phyloP scores from a whole-genome alignment of 176 grass and related monocot species.

The Avena sativa region DNA sequence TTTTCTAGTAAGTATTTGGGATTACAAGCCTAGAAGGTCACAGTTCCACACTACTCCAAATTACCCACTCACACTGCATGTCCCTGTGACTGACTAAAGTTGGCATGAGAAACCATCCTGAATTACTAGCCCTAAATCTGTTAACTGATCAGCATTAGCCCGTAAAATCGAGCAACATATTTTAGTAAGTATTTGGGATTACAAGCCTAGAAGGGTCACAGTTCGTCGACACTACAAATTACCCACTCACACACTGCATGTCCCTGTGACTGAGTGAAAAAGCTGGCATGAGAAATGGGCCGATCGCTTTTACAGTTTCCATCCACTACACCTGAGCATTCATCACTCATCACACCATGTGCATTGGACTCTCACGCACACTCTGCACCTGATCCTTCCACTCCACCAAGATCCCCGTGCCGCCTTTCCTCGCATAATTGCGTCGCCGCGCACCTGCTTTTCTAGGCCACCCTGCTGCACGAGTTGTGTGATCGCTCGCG shows the following conservation, averaged over 20 bases:
- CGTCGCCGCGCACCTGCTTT: background rate
- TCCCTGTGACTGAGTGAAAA: slow-evolving; percentile 1
- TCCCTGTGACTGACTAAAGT: too few relatives aligned
- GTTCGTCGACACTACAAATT: background rate
- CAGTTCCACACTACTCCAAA: too few relatives aligned
- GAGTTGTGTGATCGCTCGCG: slow-evolving; percentile 30
- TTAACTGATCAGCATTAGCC: too few relatives aligned
- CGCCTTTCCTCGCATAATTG: slow-evolving; percentile 40
- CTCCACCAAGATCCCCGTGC: slow-evolving; percentile 52
- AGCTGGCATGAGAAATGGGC: slow-evolving; percentile 22
- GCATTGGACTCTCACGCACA: slow-evolving; percentile 29
- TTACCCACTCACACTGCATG: too few relatives aligned
- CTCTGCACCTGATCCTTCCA: slow-evolving; percentile 42
- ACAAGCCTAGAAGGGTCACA: background rate
- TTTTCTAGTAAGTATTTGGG: background rate
- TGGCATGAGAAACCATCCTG: too few relatives aligned
- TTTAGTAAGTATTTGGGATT: background rate
- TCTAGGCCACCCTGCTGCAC: background rate
- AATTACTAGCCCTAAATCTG: too few relatives aligned
- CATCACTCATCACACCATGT: slow-evolving; percentile 47
- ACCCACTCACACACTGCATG: background rate
- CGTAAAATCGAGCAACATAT: too few relatives aligned
- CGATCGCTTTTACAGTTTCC: slow-evolving; percentile 38
- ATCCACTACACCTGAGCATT: slow-evolving; percentile 45
- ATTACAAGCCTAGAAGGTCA: too few relatives aligned